These are phyloP conservation scores for Cyberlindnera nakhonratchasimensis DNA, from an alignment of 805 yeast species.

Conservation along the genomic window DNA sequence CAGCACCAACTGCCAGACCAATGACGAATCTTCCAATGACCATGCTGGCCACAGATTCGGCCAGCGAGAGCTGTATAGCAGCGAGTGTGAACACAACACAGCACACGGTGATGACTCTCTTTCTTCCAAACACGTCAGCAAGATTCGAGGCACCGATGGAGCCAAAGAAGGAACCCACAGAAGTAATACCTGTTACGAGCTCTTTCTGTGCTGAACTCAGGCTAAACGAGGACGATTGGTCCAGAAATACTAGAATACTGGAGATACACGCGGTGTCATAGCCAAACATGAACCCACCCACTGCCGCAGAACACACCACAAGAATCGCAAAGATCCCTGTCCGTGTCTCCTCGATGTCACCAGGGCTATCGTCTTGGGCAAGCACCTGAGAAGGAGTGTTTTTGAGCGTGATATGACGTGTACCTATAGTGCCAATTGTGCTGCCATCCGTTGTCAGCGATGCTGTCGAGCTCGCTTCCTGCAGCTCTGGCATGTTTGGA, in stretches of 20 bases:
- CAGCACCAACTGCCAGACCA: conserved; percentile 72
- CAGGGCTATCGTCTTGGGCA: not conserved
- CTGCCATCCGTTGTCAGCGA: conserved; percentile 3
- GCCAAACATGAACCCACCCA: conserved; percentile 62
- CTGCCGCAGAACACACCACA: conserved; percentile 38
- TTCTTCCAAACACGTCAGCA: conserved; percentile 49
- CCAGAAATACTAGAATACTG: conserved; percentile 51
- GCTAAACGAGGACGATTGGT: conserved; percentile 32
- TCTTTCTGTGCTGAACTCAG: conserved; percentile 38
- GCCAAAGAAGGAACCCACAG: conserved; percentile 54
- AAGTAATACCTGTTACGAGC: conserved; percentile 41
- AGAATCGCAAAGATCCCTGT: conserved; percentile 17
- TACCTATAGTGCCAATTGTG: conserved; percentile 2
- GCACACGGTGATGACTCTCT: conserved; percentile 36
- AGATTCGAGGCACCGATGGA: conserved; percentile 47
- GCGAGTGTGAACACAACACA: conserved; percentile 45
- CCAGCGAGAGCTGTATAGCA: conserved; percentile 46
- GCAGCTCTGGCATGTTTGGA: not conserved
- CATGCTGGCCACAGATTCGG: conserved; percentile 37
- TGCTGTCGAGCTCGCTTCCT: not conserved
- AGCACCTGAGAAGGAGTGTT: too few species aligned
- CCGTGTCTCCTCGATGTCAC: conserved; percentile 18
- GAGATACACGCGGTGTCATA: conserved; percentile 65
- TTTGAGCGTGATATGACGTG: too few species aligned
- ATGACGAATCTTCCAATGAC: conserved; percentile 56